phyloP scores from a whole-genome alignment of 805 yeast species.

The Saturnispora serradocipensis region DNA sequence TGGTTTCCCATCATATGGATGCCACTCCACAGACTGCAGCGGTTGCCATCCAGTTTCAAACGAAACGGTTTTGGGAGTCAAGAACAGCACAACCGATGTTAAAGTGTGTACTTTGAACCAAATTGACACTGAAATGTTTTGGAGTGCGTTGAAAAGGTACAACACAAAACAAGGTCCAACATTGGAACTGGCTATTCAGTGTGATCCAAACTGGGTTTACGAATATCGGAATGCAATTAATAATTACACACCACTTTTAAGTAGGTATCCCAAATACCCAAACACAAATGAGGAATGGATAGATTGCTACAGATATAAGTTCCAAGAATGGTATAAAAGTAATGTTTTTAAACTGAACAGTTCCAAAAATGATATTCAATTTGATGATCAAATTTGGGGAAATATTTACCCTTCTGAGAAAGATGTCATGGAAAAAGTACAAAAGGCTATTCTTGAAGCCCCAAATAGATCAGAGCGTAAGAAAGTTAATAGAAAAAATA shows the following conservation, averaged over 20 bases:
- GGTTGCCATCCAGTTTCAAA: not conserved
- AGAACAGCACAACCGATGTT: not conserved
- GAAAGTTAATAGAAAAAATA: not conserved
- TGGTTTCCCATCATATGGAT: not conserved
- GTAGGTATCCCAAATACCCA: conserved; percentile 9
- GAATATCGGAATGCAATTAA: conserved; percentile 2
- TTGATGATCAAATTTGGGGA: not conserved
- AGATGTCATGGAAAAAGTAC: not conserved
- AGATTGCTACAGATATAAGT: conserved; percentile 3
- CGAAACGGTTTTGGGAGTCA: not conserved
- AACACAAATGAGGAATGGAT: conserved; percentile 1
- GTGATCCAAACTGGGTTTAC: conserved; percentile 7
- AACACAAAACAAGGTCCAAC: conserved; percentile 8
- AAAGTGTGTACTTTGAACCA: not conserved
- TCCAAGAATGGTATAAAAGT: conserved; percentile 3
- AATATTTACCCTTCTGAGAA: not conserved
- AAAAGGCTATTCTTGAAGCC: not conserved
- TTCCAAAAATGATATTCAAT: not conserved
- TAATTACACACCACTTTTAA: conserved; percentile 9
- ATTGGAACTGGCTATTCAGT: conserved; percentile 2
- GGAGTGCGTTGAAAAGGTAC: conserved; percentile 6
- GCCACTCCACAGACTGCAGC: not conserved
- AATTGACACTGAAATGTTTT: not conserved
- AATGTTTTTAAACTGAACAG: not conserved
- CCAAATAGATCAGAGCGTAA: conserved; percentile 1